These are phyloP conservation scores for Geranium rotundifolium DNA, from an alignment of 345 rosid species.

Conservation along the genomic window DNA sequence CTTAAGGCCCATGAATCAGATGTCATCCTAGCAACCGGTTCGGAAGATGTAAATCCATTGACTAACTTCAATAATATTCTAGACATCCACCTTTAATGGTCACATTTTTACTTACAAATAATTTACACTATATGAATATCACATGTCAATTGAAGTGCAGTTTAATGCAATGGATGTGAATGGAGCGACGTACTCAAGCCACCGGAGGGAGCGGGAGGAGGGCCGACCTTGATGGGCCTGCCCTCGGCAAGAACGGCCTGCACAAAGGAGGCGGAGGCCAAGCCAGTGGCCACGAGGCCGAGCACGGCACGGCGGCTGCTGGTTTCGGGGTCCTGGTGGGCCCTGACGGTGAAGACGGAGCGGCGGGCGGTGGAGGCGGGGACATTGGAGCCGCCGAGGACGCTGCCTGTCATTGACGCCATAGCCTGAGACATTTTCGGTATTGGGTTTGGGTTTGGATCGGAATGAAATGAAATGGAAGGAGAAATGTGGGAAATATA, in stretches of 20 bases:
- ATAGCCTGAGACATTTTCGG: constrained; percentile 46
- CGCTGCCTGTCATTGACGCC: constrained; percentile 71
- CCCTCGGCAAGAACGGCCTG: constrained; percentile 69
- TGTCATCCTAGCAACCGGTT: too few relatives aligned
- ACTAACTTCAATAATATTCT: too few relatives aligned
- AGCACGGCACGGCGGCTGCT: constrained; percentile 52
- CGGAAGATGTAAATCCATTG: too few relatives aligned
- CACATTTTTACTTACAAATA: too few relatives aligned
- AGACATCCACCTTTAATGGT: too few relatives aligned
- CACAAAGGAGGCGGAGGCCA: constrained; percentile 62
- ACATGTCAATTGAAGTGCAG: too few relatives aligned
- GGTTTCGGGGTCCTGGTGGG: constrained; percentile 54
- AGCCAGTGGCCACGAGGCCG: constrained; percentile 61
- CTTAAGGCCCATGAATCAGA: too few relatives aligned
- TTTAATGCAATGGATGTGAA: neutral
- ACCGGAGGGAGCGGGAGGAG: constrained; percentile 87
- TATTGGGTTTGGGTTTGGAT: neutral
- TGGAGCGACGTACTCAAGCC: constrained; percentile 63
- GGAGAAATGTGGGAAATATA: constrained; percentile 12
- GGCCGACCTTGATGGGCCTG: constrained; percentile 64
- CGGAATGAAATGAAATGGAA: neutral
- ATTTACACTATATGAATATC: too few relatives aligned
- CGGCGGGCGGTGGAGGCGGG: constrained; percentile 15
- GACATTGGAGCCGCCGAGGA: constrained; percentile 41
- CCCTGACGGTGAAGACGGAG: constrained; percentile 39